Base-by-base conservation (phyloP, 2,329 filamentous ascomycete genomes). In the Talaromyces sp. region DNA sequence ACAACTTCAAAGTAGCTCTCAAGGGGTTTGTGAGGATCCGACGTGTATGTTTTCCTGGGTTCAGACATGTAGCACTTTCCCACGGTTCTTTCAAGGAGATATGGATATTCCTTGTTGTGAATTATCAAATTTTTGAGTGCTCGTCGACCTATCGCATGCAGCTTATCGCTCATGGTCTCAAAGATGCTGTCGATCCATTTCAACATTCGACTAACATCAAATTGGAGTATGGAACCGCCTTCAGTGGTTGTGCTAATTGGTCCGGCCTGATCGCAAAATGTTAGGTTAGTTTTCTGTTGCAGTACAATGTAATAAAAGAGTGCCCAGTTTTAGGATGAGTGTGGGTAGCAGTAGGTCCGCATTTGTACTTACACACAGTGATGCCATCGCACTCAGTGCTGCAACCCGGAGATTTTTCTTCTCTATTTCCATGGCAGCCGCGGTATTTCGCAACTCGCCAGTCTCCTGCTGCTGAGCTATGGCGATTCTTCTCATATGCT, bases 161-260 rank as follows among this genome's bases (percentile, higher is more conserved):
- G 92, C 65, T 92, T 89, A 75, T 99, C 93, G 72, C 92, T 98
- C 10, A 88, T 87, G 0, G 91, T 92, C 65, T 89, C 92, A 77
- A 99, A 98, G 56, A 99, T 98, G 15, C 90, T 88, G 69, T 96
- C 92, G 59, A 99, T 89, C 95, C 96, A 99, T 7, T 89, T 87
- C 25, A 99, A 85, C 88, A 99, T 96, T 22, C 93, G 88, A 49
- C 90, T 87, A 58, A 98, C 85, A 69, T 99, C 93, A 69, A 99
- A 99, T 68, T 95, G 90, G 55, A 98, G 84, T 28, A 89, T 84
- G n/a, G 88, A 88, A 59, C 91, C 90, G 65, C 91, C 93, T 72
- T 96, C 93, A 0, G 91, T 96, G 0, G 88, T 92, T 65, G 96
- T 89, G 65, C 87, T 92, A 62, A 98, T 88, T 4, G 93, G 92